Evolutionary conservation across 495 filamentous ascomycete species (phyloP), one percentile per base, ranked within the genome.

Genomic region (Podospora anserina): DNA sequence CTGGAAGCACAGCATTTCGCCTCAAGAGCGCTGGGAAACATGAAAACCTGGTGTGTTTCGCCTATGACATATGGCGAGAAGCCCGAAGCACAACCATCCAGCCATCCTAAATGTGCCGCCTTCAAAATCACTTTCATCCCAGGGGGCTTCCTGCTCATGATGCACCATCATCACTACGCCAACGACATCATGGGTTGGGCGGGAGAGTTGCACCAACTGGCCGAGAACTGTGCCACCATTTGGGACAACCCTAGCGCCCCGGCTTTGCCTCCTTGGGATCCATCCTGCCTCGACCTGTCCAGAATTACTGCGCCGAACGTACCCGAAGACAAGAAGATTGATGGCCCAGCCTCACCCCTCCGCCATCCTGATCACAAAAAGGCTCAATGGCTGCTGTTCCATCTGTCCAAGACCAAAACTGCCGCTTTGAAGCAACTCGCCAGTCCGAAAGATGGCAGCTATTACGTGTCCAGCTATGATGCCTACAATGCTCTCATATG

Each of bases 161-260:
- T 79, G 72, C 79, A 82, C 64, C 71, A 76, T 65, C 82, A 82
- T 66, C 82, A 84, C 66, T 82, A 78, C 67, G 66, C 77, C 64
- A 79, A 80, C 66, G 81, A 83, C 66, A 72, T 82, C 5, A 81
- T 80, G 77, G 80, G 78, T 15, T 81, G 78, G 77, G 74, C 79
- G 13, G 70, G 76, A 13, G 73, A 80, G 26, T 64, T 73, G 0
- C 74, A 78, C 34, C 81, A 83, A 56, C 73, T 83, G 18, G 81
- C 81, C 7, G 81, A 83, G 44, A 81, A 83, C 69, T 83, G 80
- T 69, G 66, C 66, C 30, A 70, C 81, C 18, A 72, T 80, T 39
- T 13, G 74, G 23, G 75, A 78, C 54, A 53, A 74, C 5, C 56
- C 19, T 23, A 79, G 77, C 0, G 15, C 53, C 9, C 57, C 60